Evolutionary conservation across 2,329 filamentous ascomycete genomes (phyloP), one percentile per base, ranked within the genome.

Genomic region (Xylogone sp.): DNA sequence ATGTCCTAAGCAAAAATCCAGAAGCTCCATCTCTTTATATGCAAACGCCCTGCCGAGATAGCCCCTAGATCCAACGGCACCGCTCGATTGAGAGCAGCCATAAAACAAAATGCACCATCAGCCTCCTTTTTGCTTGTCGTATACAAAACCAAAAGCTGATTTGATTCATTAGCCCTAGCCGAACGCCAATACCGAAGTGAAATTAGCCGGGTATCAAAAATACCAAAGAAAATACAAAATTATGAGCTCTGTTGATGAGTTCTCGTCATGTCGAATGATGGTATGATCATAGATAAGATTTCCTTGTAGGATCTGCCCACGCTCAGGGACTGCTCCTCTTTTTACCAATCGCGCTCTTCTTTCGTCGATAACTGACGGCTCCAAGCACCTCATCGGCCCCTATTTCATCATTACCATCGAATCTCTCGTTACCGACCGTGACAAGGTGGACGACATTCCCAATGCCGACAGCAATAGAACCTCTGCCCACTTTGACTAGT

Each of bases 371-470:
- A 18, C n/a, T 39, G 34, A 39, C 34, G 10, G 34, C 34, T 16
- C 34, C 34, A 39, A 39, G 34, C 34, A 39, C 34, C 13, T 39
- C 34, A 16, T 39, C 34, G 10, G 34, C 34, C n/a, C 34, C 34
- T 39, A 39, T 59, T 13, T 59, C 57, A 29, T 56, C 55, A 7
- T 43, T 39, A 10, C 51, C 56, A 48, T 84, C 81, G 59, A 86
- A 87, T 27, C 79, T 73, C 62, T 87, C 85, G 56, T 81, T 77
- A 5, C 85, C 86, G 5, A 86, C 72, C 2, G 80, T 82, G 51
- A 91, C 77, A 47, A 91, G 71, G 68, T 90, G 91, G 61, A 91
- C 75, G 1, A 82, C 75, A 58, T 90, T 88, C 12, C 87, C 88
- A 53, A 91, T 82, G 0, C 79, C 86, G 24, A 92, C 78, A 0